A percentile compares a stretch with the other conserved stretches of the same genome.
phyloP scores from a whole-genome alignment of 2,329 filamentous ascomycete species.

The Escovopsis weberi region DNA sequence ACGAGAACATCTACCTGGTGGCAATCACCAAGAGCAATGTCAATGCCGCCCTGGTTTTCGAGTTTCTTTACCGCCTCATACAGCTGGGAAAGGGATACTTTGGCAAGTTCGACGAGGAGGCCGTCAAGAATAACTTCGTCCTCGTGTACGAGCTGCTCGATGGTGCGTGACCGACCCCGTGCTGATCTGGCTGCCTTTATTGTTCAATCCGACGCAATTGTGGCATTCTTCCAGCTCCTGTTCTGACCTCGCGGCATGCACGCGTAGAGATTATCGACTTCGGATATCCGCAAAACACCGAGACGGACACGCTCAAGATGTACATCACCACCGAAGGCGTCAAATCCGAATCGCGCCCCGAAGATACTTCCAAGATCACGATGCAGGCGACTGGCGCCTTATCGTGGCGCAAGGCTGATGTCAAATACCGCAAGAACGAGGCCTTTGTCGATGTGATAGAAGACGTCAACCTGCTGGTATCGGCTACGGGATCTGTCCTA shows the following conservation, averaged over 20 bases:
- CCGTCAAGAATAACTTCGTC: conserved; percentile 99
- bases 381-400: conserved; percentile 97
- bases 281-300: conserved; percentile 96
- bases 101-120: conserved; percentile 97
- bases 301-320: conserved; percentile 98
- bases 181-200: not conserved
- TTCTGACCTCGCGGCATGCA: not conserved
- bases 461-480: conserved; percentile 97
- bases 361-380: conserved; percentile 94
- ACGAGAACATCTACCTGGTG: conserved; percentile 97
- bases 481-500: conserved; percentile 87
- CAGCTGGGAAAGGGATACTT: conserved; percentile 90
- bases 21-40: conserved; percentile 98
- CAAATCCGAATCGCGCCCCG: conserved; percentile 72
- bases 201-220: not conserved
- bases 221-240: not conserved
- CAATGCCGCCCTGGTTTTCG: conserved; percentile 94
- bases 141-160: conserved; percentile 94
- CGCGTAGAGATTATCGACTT: conserved; percentile 87
- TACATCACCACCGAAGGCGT: conserved; percentile 99
- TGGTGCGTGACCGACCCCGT: conserved; percentile 34
- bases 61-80: conserved; percentile 90
- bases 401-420: conserved; percentile 92
- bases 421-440: conserved; percentile 99
- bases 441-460: conserved; percentile 99